Evolutionary conservation across 2,329 filamentous ascomycete genomes (phyloP).

Genomic region (Bisporella sp.): DNA sequence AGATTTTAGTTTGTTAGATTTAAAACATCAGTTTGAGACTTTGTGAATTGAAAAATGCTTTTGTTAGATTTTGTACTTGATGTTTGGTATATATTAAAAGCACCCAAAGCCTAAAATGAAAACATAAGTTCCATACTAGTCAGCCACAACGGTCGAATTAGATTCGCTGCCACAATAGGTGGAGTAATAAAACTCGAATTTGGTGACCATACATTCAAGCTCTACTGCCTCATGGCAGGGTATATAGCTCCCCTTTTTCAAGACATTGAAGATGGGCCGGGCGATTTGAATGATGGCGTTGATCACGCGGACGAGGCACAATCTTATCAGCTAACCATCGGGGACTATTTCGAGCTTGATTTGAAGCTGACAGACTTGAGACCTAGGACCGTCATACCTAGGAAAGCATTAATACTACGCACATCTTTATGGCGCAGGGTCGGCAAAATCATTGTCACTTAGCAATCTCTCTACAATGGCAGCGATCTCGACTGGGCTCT

Average conservation of each 20-base stretch:
- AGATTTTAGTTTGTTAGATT: too few relatives aligned
- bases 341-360: not conserved
- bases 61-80: too few relatives aligned
- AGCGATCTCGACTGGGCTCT: too few relatives aligned
- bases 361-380: constrained; percentile 14
- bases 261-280: not conserved
- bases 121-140: not conserved
- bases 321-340: not conserved
- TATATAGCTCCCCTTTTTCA: not conserved
- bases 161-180: not conserved
- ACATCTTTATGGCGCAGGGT: not conserved
- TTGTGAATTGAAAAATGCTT: too few relatives aligned
- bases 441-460: too few relatives aligned
- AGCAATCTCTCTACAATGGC: too few relatives aligned
- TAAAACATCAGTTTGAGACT: too few relatives aligned
- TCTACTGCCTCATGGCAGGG: not conserved
- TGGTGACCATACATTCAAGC: not conserved
- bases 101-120: too few relatives aligned
- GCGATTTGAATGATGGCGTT: too few relatives aligned
- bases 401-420: not conserved
- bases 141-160: not conserved
- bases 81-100: too few relatives aligned
- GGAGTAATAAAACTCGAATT: not conserved
- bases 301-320: not conserved
- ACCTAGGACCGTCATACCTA: not conserved